Evolutionary conservation across 176 grass and related monocot genomes (phyloP).

Genomic region (Stipa capillata): DNA sequence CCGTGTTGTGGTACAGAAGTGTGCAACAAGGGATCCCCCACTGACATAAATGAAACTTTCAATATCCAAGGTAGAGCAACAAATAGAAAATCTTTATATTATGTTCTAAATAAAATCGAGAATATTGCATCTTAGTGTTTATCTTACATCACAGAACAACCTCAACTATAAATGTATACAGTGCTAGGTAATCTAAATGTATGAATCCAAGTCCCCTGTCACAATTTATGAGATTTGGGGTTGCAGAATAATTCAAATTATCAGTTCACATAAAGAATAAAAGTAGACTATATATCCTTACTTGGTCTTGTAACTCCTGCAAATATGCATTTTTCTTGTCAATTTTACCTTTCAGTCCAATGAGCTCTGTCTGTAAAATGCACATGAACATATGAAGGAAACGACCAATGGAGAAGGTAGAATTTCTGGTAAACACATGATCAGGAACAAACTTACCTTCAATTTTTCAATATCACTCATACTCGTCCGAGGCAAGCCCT

Average conservation of each 20-base stretch:
- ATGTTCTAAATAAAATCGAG: neutral
- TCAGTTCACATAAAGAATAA: neutral
- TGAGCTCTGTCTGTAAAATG: constrained; percentile 57
- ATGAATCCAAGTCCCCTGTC: neutral
- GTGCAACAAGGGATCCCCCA: neutral
- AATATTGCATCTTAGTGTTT: no score
- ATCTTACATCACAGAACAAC: neutral
- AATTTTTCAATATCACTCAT: constrained; percentile 85
- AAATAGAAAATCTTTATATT: neutral
- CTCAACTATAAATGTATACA: neutral
- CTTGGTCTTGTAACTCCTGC: constrained; percentile 92
- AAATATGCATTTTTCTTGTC: constrained; percentile 92
- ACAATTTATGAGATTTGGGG: neutral
- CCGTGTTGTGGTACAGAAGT: neutral
- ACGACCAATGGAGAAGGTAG: neutral
- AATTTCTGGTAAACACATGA: constrained; percentile 3
- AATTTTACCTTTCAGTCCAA: constrained; percentile 59
- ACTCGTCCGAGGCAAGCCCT: constrained; percentile 88
- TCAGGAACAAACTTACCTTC: constrained; percentile 47
- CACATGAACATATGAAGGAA: neutral
- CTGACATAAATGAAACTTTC: neutral
- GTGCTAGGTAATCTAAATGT: neutral
- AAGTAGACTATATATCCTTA: constrained; percentile 33
- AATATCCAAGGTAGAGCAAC: neutral
- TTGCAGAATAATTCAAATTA: neutral